Base-by-base conservation (phyloP, 495 filamentous ascomycete species). In the Symbiotaphrina buchneri region DNA sequence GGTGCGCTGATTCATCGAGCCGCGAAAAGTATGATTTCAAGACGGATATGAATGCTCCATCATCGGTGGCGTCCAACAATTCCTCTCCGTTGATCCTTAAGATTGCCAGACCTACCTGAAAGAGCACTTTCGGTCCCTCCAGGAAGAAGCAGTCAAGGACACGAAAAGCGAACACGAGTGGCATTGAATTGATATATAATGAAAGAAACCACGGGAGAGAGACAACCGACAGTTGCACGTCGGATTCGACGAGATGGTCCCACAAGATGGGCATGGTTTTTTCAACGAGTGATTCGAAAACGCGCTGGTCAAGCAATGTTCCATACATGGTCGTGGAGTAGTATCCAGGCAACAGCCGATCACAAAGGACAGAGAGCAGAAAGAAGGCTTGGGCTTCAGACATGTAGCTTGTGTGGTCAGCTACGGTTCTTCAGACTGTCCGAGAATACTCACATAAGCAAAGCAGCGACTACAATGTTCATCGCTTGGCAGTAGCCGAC, bases 301-400 rank as follows among this genome's bases (percentile, higher is more conserved):
- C 87, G 37, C 81, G 74, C 43, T 97, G 87, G 43, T 97, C 87
- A 8, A 97, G 65, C 8, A 97, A 65, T 0, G 87, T 97, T 33
- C 87, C 87, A 46, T 95, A 95, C 87, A 97, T 97, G 27, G 87
- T 97, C 8, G 73, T 85, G 5, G 83, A 92, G 45, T 97, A 97
- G 55, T 97, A 97, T 0, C 87, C 87, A 0, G 87, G 87, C 2
- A 95, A 63, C 10, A 97, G 62, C 18, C 85, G 71, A 49, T 95
- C 85, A 49, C 87, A 97, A 4, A 97, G 61, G 7, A 82, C 64
- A 21, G 83, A 91, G 15, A 97, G 67, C 4, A 94, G 63, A 51
- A 83, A 97, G 51, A 95, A 97, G 3, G 87, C 87, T 54, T 97
- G 87, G 0, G 74, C 48, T 48, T 97, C 87, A 4, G 87, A 95